Evolutionary conservation across 331 rosid genomes (phyloP), one percentile per base, ranked within the genome.

Genomic region (Stylosanthes scabra): DNA sequence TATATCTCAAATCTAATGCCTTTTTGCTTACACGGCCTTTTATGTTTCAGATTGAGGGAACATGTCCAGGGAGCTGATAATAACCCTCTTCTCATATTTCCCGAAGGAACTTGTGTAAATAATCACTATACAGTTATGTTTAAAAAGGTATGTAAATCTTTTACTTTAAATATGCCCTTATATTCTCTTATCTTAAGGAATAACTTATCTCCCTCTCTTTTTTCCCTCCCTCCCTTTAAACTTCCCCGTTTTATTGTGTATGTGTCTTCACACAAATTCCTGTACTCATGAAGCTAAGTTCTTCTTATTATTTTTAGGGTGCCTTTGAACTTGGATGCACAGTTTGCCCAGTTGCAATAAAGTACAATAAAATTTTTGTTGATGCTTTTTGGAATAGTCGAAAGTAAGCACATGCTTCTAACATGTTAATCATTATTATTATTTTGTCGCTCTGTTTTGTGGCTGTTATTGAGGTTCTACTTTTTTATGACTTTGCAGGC

Each of bases 331-430:
- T 95, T 66, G 99, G 86, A 80, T 88, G 92, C 79, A 87, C 93
- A 45, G 97, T 95, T 82, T 95, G 99, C 84, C 99, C 97, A 11
- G 50, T 95, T 29, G 97, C 99, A 66, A 91, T 95, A 78, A 95
- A 95, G 87, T 95, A 91, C 89, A 95, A 95, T 71, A 95, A 95
- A 81, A 91, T 95, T 71, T 95, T 95, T 16, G 99, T 94, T 2
- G 99, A 94, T 83, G 99, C 99, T 29, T 91, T 94, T 60, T 95
- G 99, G 99, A 95, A 95, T 79, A 95, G 99, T 88, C 79, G 89
- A 84, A 95, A 95, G 99, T 95, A 91, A 91, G 91, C 14, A 12
- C 63, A 75, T 63, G 57, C n/a, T 67, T 58, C 63, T 65, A 46
- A n/a, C 7, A 10, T 67, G 54, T 65, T 68, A 31, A 8, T 41